A percentile compares a stretch with the other conserved stretches of the same genome.
Evolutionary conservation across 495 filamentous ascomycete species (phyloP).

Genomic region (Xylaria scruposa): DNA sequence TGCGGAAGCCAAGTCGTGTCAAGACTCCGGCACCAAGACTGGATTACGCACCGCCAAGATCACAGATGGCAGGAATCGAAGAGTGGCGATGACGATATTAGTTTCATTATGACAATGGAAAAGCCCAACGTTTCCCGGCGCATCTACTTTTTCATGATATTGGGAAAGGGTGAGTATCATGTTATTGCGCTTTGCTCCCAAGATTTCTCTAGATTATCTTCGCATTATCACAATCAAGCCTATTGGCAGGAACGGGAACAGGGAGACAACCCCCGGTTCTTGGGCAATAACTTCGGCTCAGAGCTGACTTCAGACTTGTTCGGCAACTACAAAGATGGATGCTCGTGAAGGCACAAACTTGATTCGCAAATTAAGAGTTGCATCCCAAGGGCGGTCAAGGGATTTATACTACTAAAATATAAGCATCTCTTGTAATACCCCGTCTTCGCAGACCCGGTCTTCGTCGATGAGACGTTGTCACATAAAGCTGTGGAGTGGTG

Average conservation of each 20-base stretch:
- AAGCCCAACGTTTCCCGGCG: not conserved
- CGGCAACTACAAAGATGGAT: not conserved
- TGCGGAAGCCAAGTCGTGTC: constrained; percentile 38
- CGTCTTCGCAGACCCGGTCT: not conserved
- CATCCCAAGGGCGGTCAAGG: not conserved
- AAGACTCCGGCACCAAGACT: not conserved
- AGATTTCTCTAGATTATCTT: not conserved
- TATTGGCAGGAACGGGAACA: not conserved
- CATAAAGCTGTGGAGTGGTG: not conserved
- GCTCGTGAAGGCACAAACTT: not conserved
- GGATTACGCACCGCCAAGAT: constrained; percentile 31
- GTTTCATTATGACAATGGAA: not conserved
- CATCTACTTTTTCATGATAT: not conserved
- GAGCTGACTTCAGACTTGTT: not conserved
- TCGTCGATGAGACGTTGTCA: not conserved
- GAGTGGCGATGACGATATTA: not conserved
- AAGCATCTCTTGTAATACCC: not conserved
- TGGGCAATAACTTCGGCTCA: not conserved
- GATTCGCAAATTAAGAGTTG: not conserved
- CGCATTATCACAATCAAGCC: not conserved
- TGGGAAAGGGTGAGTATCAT: not conserved
- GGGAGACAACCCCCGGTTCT: not conserved
- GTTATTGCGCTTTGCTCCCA: not conserved
- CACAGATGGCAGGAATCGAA: not conserved
- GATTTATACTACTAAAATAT: not conserved